A percentile compares a stretch with the other conserved stretches of the same genome.
Conservation (phyloP, 768 basidiomycete species). For the Sporobolomyces pararoseus region DNA sequence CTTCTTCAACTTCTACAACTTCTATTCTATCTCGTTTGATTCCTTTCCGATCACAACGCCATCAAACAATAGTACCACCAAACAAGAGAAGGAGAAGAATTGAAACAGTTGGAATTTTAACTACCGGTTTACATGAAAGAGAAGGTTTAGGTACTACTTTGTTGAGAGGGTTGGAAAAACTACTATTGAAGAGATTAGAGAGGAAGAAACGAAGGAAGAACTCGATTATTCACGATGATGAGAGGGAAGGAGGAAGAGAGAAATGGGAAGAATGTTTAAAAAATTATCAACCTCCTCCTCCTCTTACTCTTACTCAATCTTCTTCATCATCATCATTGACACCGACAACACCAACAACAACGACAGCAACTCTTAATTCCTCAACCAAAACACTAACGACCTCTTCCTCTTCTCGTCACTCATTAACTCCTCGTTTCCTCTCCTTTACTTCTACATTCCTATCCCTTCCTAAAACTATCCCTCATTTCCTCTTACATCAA, state of each 20-base stretch:
- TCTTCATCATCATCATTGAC: too few relatives aligned
- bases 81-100: not conserved
- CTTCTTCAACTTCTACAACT: slow-evolving; percentile 62
- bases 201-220: not conserved
- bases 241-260: not conserved
- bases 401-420: too few relatives aligned
- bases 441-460: not conserved
- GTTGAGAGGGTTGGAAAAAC: slow-evolving; percentile 30
- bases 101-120: slow-evolving; percentile 39
- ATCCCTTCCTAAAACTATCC: not conserved
- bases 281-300: not conserved
- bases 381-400: not conserved
- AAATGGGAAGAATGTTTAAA: slow-evolving; percentile 9
- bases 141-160: slow-evolving; percentile 36
- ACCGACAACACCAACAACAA: not conserved
- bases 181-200: not conserved
- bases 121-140: slow-evolving; percentile 43
- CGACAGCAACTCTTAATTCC: not conserved
- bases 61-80: slow-evolving; percentile 54
- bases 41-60: slow-evolving; percentile 54
- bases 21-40: slow-evolving; percentile 86
- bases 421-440: not conserved
- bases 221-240: too few relatives aligned
- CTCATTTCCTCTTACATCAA: slow-evolving; percentile 3
- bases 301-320: not conserved